Conservation (phyloP, 2,329 filamentous ascomycete genomes). For the Penicillium sp. region DNA sequence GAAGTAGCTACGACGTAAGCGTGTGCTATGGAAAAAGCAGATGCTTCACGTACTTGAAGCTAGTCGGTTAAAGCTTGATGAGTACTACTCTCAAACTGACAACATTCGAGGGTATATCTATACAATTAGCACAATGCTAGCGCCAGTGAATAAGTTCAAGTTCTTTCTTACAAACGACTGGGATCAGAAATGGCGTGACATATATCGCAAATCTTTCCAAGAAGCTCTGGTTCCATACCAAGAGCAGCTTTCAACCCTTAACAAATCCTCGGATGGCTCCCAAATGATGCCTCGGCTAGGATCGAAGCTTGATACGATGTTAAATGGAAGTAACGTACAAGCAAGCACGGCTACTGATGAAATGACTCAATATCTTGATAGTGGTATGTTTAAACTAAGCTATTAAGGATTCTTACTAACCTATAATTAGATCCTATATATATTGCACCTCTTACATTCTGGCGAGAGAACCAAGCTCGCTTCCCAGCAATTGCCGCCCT, state of each 20-base stretch:
- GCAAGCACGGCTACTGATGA: not conserved
- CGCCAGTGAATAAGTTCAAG: constrained; percentile 11
- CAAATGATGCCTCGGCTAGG: not conserved
- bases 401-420: too few species aligned
- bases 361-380: not conserved
- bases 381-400: too few species aligned
- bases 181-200: not conserved
- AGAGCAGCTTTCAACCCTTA: not conserved
- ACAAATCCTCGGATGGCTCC: not conserved
- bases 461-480: not conserved
- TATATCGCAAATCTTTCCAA: not conserved
- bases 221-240: not conserved
- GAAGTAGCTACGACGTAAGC: constrained; percentile 9
- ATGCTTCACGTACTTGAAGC: constrained; percentile 10
- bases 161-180: constrained; percentile 16
- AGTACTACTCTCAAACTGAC: constrained; percentile 15
- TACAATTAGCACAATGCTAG: constrained; percentile 15
- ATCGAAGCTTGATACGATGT: not conserved
- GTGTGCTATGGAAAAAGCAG: constrained; percentile 6
- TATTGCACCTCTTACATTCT: not conserved
- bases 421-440: not conserved
- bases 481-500: not conserved
- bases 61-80: constrained; percentile 6
- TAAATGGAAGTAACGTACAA: too few species aligned
- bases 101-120: constrained; percentile 13